These are phyloP conservation scores for Mycena amicta DNA, from an alignment of 768 basidiomycete species.

Conservation along the genomic window DNA sequence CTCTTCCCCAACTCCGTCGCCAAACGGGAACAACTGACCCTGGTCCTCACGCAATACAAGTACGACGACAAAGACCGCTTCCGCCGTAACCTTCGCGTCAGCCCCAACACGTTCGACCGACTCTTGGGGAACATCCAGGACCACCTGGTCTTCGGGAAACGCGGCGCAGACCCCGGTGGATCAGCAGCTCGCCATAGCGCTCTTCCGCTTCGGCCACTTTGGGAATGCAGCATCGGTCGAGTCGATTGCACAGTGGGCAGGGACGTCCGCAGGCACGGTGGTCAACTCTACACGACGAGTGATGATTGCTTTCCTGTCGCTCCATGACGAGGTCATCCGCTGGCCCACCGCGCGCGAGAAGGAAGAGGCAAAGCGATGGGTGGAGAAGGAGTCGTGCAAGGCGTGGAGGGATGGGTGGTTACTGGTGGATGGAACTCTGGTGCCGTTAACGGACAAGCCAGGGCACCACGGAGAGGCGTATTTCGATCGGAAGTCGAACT, in stretches of 20 bases:
- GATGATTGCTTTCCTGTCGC: slow-evolving; percentile 23
- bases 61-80: slow-evolving; percentile 24
- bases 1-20: slow-evolving; percentile 19
- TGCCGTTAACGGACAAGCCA: slow-evolving; percentile 33
- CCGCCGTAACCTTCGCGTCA: slow-evolving; percentile 27
- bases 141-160: slow-evolving; percentile 31
- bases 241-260: slow-evolving; percentile 29
- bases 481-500: slow-evolving; percentile 33
- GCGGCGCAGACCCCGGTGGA: slow-evolving; percentile 30
- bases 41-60: slow-evolving; percentile 28
- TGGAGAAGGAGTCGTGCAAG: slow-evolving; percentile 20
- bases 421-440: slow-evolving; percentile 36
- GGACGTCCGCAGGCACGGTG: slow-evolving; percentile 25
- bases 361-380: slow-evolving; percentile 29
- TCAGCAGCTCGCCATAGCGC: slow-evolving; percentile 33
- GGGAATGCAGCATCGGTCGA: slow-evolving; percentile 31
- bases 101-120: slow-evolving; percentile 27
- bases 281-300: slow-evolving; percentile 22
- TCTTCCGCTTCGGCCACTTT: slow-evolving; percentile 30
- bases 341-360: slow-evolving; percentile 25
- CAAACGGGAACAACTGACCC: slow-evolving; percentile 24
- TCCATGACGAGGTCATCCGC: slow-evolving; percentile 21
- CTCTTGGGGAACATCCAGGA: slow-evolving; percentile 21
- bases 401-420: slow-evolving; percentile 33
- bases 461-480: slow-evolving; percentile 37